Evolutionary conservation across 2,329 filamentous ascomycete genomes (phyloP).

Genomic region (Bipolaris bicolor): DNA sequence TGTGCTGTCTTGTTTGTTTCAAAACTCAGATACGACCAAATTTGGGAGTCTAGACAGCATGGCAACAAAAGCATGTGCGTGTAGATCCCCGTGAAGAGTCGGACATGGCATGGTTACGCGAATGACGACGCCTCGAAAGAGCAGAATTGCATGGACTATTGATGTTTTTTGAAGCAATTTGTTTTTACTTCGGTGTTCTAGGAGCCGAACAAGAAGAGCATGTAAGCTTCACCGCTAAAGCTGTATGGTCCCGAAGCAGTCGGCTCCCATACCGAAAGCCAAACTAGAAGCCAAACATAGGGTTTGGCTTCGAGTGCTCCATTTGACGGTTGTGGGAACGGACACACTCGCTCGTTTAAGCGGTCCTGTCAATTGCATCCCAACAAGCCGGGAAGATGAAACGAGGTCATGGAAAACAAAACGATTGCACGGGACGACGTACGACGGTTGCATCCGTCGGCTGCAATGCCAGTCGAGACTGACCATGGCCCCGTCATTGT

Average conservation of each 20-base stretch:
- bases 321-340: constrained; percentile 19
- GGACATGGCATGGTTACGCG: constrained; percentile 4
- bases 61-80: constrained; percentile 7
- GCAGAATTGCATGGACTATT: constrained; percentile 1
- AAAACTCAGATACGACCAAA: not conserved
- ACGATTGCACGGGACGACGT: constrained; percentile 13
- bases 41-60: constrained; percentile 6
- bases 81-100: not conserved
- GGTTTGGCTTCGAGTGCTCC: constrained; percentile 13
- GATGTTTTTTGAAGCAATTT: constrained; percentile 2
- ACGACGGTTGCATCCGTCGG: constrained; percentile 15
- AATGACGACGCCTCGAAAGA: constrained; percentile 1
- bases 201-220: constrained; percentile 1
- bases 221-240: constrained; percentile 39
- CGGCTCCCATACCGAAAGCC: constrained; percentile 23
- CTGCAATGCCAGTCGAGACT: constrained; percentile 10
- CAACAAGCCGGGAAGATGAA: constrained; percentile 37
- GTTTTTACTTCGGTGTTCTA: constrained; percentile 11
- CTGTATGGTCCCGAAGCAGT: constrained; percentile 36
- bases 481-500: constrained; percentile 20
- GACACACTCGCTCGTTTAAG: constrained; percentile 18
- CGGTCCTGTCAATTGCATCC: constrained; percentile 15
- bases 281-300: constrained; percentile 23
- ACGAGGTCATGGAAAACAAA: constrained; percentile 25
- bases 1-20: constrained; percentile 6